Evolutionary conservation across 495 filamentous ascomycete genomes (phyloP).

Genomic region (Aspergillus nanangensis): DNA sequence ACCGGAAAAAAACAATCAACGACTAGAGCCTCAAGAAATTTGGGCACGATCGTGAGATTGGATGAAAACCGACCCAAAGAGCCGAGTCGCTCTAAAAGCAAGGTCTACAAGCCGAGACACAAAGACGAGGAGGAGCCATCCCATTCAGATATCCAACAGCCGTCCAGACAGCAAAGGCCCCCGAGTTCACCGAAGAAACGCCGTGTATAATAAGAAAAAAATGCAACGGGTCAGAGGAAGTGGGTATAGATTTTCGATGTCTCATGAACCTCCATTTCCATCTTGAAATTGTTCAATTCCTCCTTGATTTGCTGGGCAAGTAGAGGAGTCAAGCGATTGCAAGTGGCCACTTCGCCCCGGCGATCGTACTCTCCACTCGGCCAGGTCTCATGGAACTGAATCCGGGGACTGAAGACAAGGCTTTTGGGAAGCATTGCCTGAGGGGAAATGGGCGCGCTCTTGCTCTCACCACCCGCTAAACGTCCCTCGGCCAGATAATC

Average conservation of each 20-base stretch:
- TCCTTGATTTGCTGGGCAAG: conserved; percentile 99
- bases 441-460: conserved; percentile 76
- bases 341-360: conserved; percentile 93
- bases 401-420: conserved; percentile 88
- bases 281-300: conserved; percentile 98
- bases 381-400: conserved; percentile 96
- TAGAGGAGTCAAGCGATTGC: conserved; percentile 95
- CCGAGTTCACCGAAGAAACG: conserved; percentile 12
- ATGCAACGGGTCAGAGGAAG: conserved; percentile 71
- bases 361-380: conserved; percentile 93
- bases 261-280: conserved; percentile 99
- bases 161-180: conserved; percentile 17
- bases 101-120: conserved; percentile 20
- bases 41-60: not conserved
- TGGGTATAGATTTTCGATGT: conserved; percentile 98
- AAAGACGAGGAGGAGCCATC: conserved; percentile 21
- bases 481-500: conserved; percentile 79
- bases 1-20: not conserved
- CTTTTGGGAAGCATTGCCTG: conserved; percentile 59
- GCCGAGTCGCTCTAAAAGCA: conserved; percentile 14
- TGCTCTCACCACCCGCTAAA: conserved; percentile 55
- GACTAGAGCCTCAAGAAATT: not conserved
- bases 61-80: not conserved
- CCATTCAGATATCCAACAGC: conserved; percentile 21
- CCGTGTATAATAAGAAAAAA: too few species aligned